These are phyloP conservation scores for Pigoraptor vietnamica DNA, from an alignment of 78 protist genomes.

Conservation along the genomic window DNA sequence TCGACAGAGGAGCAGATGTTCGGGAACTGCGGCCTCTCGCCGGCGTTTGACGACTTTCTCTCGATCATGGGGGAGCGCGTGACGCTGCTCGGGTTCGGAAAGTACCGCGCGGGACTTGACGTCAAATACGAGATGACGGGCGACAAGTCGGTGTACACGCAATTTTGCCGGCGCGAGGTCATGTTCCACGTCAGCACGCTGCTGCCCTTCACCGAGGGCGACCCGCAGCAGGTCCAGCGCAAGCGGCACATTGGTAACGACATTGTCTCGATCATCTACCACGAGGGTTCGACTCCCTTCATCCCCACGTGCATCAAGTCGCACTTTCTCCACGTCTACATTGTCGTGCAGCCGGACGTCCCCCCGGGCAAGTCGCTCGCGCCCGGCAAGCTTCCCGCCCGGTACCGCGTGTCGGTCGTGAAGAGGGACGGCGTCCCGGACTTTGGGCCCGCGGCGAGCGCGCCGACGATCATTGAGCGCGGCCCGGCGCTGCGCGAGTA, in stretches of 20 bases:
- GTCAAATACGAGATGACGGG: not conserved
- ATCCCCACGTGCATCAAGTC: not conserved
- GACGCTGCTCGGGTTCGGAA: not conserved
- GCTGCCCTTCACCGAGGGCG: not conserved
- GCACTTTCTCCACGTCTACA: not conserved
- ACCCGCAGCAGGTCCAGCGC: conserved; percentile 37
- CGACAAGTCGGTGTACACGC: not conserved
- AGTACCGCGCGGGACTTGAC: conserved; percentile 11
- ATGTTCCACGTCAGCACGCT: conserved; percentile 18
- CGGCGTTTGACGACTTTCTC: conserved; percentile 56
- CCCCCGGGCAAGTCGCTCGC: not conserved
- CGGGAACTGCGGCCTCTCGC: conserved; percentile 1
- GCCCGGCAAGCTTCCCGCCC: not conserved
- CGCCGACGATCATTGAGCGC: not conserved
- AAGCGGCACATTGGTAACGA: conserved; percentile 75
- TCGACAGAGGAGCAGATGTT: conserved; percentile 11
- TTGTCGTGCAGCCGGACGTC: not conserved
- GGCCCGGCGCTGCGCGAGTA: not conserved
- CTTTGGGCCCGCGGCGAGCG: not conserved
- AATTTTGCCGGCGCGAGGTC: not conserved
- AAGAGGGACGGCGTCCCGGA: not conserved
- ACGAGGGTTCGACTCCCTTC: not conserved
- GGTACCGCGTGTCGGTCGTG: not conserved
- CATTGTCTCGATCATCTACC: conserved; percentile 29
- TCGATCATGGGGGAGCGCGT: conserved; percentile 56